Evolutionary conservation across 2,329 filamentous ascomycete species (phyloP).

Genomic region (Zymoseptoria brevis): DNA sequence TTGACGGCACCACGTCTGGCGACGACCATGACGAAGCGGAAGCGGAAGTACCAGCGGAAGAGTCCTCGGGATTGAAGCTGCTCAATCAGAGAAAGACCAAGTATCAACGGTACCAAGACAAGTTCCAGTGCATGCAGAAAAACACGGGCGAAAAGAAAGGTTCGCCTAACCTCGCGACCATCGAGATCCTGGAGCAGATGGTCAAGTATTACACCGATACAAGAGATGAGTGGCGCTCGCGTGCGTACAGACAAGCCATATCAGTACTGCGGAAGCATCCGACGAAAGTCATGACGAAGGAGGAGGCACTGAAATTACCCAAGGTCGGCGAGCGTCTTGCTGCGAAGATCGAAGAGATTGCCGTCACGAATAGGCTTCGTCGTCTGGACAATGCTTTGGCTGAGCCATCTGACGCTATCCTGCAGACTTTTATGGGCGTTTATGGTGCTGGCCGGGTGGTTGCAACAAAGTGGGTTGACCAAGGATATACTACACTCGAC

Average conservation of each 20-base stretch:
- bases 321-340: conserved; percentile 67
- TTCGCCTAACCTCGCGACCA: conserved; percentile 68
- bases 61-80: conserved; percentile 2
- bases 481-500: conserved; percentile 65
- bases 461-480: conserved; percentile 67
- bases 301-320: conserved; percentile 60
- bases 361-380: conserved; percentile 60
- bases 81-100: conserved; percentile 19
- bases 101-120: conserved; percentile 27
- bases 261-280: conserved; percentile 61
- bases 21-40: conserved; percentile 11
- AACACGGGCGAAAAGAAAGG: conserved; percentile 37
- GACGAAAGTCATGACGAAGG: conserved; percentile 56
- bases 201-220: conserved; percentile 64
- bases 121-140: conserved; percentile 54
- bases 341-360: conserved; percentile 84
- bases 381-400: conserved; percentile 62
- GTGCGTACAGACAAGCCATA: conserved; percentile 71
- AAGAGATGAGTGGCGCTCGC: conserved; percentile 68
- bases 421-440: conserved; percentile 66
- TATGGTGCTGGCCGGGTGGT: conserved; percentile 64
- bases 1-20: conserved; percentile 13
- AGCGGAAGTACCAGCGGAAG: neutral
- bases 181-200: conserved; percentile 72
- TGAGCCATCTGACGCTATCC: conserved; percentile 56